A percentile compares a stretch with the other conserved stretches of the same genome.
These are phyloP conservation scores for Macroventuria anomochaeta DNA, from an alignment of 2,329 filamentous ascomycete genomes.

Conservation along the genomic window DNA sequence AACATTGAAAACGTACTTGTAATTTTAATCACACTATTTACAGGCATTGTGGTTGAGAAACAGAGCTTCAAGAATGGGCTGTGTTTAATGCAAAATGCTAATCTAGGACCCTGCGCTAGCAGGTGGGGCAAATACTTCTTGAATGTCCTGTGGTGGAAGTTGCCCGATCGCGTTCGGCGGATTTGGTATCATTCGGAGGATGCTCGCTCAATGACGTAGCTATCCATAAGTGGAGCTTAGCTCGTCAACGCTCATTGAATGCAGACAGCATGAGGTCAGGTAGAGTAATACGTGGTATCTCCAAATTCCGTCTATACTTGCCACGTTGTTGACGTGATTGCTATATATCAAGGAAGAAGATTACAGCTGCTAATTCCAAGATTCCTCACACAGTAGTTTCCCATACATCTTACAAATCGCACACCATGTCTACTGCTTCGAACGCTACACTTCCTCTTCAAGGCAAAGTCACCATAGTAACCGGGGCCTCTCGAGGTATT, in stretches of 20 bases:
- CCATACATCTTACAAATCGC: not conserved
- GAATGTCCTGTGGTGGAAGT: not conserved
- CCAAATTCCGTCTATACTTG: not conserved
- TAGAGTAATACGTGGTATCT: slow-evolving; percentile 1
- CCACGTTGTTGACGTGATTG: not conserved
- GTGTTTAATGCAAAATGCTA: no score
- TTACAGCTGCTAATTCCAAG: not conserved
- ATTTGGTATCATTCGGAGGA: not conserved
- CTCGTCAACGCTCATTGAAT: not conserved
- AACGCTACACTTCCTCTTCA: slow-evolving; percentile 25
- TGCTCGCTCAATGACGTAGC: not conserved
- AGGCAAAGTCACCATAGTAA: slow-evolving; percentile 56
- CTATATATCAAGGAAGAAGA: not conserved
- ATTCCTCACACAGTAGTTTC: not conserved
- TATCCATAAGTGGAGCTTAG: not conserved
- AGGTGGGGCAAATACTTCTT: no score
- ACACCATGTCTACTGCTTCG: slow-evolving; percentile 23
- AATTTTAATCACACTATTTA: no score
- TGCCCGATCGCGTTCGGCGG: not conserved
- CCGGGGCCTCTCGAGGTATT: slow-evolving; percentile 59
- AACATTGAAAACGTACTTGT: no score
- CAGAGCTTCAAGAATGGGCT: no score
- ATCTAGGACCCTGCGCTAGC: no score
- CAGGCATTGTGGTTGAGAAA: no score
- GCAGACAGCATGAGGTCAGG: not conserved